Base-by-base conservation (phyloP, 305 asterid species). In the Plantago coronopus region DNA sequence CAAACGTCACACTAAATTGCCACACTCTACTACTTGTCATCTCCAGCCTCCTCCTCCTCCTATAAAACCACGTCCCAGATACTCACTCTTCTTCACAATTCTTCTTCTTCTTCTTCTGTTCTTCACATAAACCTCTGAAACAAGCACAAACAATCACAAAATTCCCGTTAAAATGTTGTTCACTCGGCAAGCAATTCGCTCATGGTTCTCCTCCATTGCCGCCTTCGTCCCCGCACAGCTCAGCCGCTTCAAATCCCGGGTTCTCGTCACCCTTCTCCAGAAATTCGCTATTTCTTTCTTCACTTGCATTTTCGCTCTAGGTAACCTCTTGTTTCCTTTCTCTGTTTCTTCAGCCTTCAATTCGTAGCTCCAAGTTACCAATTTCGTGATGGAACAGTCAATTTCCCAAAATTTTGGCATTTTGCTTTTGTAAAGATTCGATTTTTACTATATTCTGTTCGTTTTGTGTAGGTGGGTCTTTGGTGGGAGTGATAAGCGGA, bases 401-500 rank as follows among this genome's bases (percentile, higher is more conserved):
- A 34, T 27, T 34, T 34, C 34, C 34, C 34, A 27, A 27, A 27
- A 46, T n/a, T 46, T 46, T 13, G 17, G 21, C 3, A 45, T 17
- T 45, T 45, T 45, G 5, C 3, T 3, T 45, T 3, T 43, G 15
- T 43, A 3, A 43, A 12, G 12, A 45, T 5, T 25, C 29, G 29
- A 25, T 25, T 25, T 25, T 25, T 25, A 25, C 5, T 5, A 25
- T 2, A 2, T 25, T 25, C 29, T 25, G 29, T 12, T 20, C 11
- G 9, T 3, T 63, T 21, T 45, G 7, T 68, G 67, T 43, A 91
- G 98, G 98, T 64, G 98, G 98, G 57, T 95, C 96, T 20, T 65
- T 62, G 0, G 61, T 91, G 3, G 98, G 98, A 70, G 74, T 79
- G 48, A 68, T 88, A 19, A 79, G 83, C 20, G 98, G 98, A 60